phyloP scores from a whole-genome alignment of 805 yeast species.

The Debaryomyces prosopidis region DNA sequence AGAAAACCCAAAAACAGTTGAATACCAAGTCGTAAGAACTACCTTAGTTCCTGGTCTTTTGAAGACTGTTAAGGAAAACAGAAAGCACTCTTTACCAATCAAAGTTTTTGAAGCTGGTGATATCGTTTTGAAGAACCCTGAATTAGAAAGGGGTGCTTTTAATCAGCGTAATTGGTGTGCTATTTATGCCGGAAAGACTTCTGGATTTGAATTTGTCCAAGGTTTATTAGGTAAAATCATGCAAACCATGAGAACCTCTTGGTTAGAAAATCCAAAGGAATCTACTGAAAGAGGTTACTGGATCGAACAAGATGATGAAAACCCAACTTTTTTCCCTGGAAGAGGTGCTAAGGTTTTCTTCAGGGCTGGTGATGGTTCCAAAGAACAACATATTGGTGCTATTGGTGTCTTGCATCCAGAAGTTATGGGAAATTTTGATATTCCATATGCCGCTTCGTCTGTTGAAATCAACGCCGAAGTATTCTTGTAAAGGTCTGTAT shows the following conservation, averaged over 20 bases:
- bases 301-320: conserved; percentile 69
- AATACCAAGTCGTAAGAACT: conserved; percentile 97
- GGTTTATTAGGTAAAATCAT: conserved; percentile 92
- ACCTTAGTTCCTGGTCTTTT: conserved; percentile 90
- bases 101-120: conserved; percentile 95
- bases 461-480: conserved; percentile 90
- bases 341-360: conserved; percentile 90
- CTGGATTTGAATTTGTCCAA: conserved; percentile 93
- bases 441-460: conserved; percentile 89
- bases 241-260: conserved; percentile 91
- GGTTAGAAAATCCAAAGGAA: conserved; percentile 61
- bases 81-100: conserved; percentile 93
- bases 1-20: conserved; percentile 94
- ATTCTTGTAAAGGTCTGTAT: conserved; percentile 53
- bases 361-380: conserved; percentile 61
- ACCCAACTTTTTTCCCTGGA: conserved; percentile 89
- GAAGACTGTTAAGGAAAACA: conserved; percentile 93
- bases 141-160: conserved; percentile 82
- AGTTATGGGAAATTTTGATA: conserved; percentile 81
- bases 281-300: conserved; percentile 74
- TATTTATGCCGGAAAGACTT: conserved; percentile 87
- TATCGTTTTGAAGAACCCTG: conserved; percentile 79
- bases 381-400: conserved; percentile 66
- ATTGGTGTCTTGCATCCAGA: conserved; percentile 96
- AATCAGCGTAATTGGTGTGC: conserved; percentile 97